Base-by-base conservation (phyloP, 371 early-diverging fungal genomes). In the Coemansia sp. region DNA sequence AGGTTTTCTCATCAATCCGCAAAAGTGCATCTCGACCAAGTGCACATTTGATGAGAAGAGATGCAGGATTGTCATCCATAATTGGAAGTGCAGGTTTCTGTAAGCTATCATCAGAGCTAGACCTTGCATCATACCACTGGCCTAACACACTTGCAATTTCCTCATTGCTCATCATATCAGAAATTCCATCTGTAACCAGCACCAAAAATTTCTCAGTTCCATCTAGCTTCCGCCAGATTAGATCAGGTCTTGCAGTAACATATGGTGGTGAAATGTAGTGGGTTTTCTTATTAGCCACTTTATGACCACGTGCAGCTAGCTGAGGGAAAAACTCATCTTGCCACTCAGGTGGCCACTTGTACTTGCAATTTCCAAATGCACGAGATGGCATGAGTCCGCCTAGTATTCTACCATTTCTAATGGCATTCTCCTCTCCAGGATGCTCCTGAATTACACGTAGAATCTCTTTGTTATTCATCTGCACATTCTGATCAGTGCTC, bases 151-250 rank as follows among this genome's bases (percentile, higher is more conserved):
- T 80, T 5, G 86, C 83, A 1, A 86, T 87, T 46, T 88, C 84
- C 10, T 89, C 87, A 74, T 83, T 86, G 18, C 81, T 80, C 42
- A 94, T 64, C 44, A 86, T 82, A 62, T 95, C 95, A 88, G 90
- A 95, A 2, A 97, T 76, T 2, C 97, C 97, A 78, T 97, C 97
- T 0, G 93, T 88, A 7, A 92, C 95, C 46, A 97, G 69, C 2
- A 95, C 88, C 53, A 94, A 64, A 77, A 88, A 94, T 39, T 81
- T 69, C 72, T 94, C 94, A n/a, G 52, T 42, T 14, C 77, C 75
- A 63, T 77, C 59, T 34, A 88, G 61, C 34, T 81, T 77, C 75
- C 90, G 87, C 57, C 87, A 72, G 12, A 83, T 78, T 0, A 92
- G 84, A 9, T 37, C 37, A 7, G 37, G 37, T 9, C 9, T 37